Conservation (phyloP, 1,139 yeast species). For the Lodderomyces oxycetoniae region DNA sequence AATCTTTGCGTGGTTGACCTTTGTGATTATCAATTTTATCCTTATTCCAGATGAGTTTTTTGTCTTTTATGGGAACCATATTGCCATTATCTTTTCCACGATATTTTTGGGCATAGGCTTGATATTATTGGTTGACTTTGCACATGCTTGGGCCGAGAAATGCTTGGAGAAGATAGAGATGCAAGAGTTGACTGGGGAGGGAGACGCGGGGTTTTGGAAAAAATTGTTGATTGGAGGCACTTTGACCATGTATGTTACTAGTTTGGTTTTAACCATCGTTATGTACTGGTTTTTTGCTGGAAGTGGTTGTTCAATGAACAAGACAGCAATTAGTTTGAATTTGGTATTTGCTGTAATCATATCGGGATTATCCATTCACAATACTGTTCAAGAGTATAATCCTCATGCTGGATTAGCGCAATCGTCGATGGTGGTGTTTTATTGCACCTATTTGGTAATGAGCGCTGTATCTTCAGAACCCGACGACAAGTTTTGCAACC, state of each 20-base stretch:
- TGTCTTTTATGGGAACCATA: conserved; percentile 84
- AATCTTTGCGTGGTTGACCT: conserved; percentile 53
- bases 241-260: conserved; percentile 70
- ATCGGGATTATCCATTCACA: conserved; percentile 71
- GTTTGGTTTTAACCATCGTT: conserved; percentile 64
- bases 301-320: conserved; percentile 86
- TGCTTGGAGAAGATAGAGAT: conserved; percentile 87
- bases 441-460: conserved; percentile 87
- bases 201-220: conserved; percentile 69
- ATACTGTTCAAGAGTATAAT: conserved; percentile 83
- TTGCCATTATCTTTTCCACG: conserved; percentile 81
- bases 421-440: conserved; percentile 90
- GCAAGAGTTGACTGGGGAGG: conserved; percentile 66
- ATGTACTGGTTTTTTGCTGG: conserved; percentile 86
- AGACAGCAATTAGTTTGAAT: conserved; percentile 78
- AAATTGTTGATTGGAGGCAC: conserved; percentile 82
- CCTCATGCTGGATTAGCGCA: conserved; percentile 97
- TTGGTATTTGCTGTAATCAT: conserved; percentile 58
- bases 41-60: conserved; percentile 81
- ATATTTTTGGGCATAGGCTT: conserved; percentile 85
- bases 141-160: conserved; percentile 98
- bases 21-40: conserved; percentile 61
- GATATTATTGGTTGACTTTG: conserved; percentile 88
- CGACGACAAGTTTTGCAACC: conserved; percentile 88
- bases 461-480: conserved; percentile 97